Conservation (phyloP, 2,329 filamentous ascomycete species). For the Rutstroemia sydowiana region DNA sequence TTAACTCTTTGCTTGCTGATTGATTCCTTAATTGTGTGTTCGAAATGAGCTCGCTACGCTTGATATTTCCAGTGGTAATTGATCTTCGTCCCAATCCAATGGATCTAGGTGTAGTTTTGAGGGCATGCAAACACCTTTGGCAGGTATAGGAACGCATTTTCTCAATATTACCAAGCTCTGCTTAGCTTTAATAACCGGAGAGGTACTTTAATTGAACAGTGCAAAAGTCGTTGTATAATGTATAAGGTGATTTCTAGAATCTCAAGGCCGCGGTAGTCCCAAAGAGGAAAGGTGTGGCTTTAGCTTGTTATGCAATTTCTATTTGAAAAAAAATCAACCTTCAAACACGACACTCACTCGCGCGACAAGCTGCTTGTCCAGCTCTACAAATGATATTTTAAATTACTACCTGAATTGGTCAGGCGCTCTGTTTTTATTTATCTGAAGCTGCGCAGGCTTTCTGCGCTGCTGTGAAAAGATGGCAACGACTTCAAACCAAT, state of each 20-base stretch:
- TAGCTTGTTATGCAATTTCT: slow-evolving; percentile 9
- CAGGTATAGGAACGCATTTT: slow-evolving; percentile 28
- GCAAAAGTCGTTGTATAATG: no score
- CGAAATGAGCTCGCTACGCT: slow-evolving; percentile 13
- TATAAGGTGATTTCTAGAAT: slow-evolving; percentile 8
- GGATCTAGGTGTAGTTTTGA: slow-evolving; percentile 19
- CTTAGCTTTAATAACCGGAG: background rate
- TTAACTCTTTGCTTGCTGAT: slow-evolving; percentile 10
- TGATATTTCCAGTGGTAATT: slow-evolving; percentile 19
- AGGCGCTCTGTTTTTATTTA: background rate
- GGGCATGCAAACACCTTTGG: slow-evolving; percentile 25
- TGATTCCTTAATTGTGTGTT: slow-evolving; percentile 11
- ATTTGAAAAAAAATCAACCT: slow-evolving; percentile 1
- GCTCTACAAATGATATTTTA: slow-evolving; percentile 12
- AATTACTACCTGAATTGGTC: background rate
- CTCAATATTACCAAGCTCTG: background rate
- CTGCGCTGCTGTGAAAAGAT: slow-evolving; percentile 42
- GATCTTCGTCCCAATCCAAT: slow-evolving; percentile 15
- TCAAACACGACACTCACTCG: background rate
- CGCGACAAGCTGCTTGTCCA: slow-evolving; percentile 22
- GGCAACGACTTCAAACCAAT: slow-evolving; percentile 98
- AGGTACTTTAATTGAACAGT: background rate
- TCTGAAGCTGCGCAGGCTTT: slow-evolving; percentile 24
- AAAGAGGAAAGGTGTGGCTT: slow-evolving; percentile 10
- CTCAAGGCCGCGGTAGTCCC: slow-evolving; percentile 6